Evolutionary conservation across 2,329 filamentous ascomycete species (phyloP).

Genomic region (Dactylellina parvicollis): DNA sequence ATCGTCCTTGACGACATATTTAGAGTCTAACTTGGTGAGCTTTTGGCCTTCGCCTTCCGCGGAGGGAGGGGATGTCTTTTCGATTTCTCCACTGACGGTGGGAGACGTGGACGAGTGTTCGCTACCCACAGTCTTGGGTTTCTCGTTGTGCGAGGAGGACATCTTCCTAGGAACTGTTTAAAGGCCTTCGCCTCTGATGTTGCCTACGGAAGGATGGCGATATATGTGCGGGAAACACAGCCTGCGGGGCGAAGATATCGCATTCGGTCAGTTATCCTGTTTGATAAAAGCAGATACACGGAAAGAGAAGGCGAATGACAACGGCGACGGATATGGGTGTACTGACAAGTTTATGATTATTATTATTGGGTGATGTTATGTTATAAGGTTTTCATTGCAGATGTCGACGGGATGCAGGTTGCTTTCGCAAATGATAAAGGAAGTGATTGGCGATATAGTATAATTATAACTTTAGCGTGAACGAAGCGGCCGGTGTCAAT

Average conservation of each 20-base stretch:
- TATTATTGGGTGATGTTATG: neutral
- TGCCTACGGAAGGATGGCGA: neutral
- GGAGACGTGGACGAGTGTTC: slow-evolving; percentile 30
- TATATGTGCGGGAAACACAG: slow-evolving; percentile 6
- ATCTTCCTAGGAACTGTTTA: slow-evolving; percentile 20
- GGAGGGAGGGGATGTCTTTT: slow-evolving; percentile 14
- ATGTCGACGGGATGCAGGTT: too few species aligned
- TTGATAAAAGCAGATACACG: neutral
- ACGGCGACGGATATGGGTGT: neutral
- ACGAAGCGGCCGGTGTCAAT: too few species aligned
- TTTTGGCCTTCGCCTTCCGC: slow-evolving; percentile 11
- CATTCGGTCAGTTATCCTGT: slow-evolving; percentile 7
- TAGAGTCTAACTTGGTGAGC: slow-evolving; percentile 55
- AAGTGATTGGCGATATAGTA: too few species aligned
- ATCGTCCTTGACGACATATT: slow-evolving; percentile 58
- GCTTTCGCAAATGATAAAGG: too few species aligned
- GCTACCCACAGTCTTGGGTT: slow-evolving; percentile 34
- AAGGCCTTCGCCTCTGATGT: neutral
- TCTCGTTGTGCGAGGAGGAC: slow-evolving; percentile 38
- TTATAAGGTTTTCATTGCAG: too few species aligned
- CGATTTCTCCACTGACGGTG: slow-evolving; percentile 27
- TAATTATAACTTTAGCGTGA: too few species aligned
- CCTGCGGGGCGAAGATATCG: slow-evolving; percentile 4
- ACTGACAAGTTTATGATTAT: neutral
- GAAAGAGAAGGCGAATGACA: neutral